Conservation (phyloP, 768 basidiomycete genomes). For the Hypsizygus marmoreus region DNA sequence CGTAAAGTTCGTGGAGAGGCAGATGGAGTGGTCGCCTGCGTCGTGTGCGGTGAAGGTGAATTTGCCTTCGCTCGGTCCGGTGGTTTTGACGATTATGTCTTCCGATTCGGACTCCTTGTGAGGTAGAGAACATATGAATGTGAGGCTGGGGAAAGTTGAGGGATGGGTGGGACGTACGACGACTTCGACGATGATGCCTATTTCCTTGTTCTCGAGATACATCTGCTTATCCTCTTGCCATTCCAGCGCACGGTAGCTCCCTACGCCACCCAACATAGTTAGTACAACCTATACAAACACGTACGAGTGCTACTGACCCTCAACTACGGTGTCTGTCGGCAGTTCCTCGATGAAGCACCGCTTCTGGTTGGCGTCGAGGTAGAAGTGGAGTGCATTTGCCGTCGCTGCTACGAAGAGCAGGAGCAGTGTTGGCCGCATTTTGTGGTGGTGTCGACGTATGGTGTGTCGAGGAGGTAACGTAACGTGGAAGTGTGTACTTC, state of each 20-base stretch:
- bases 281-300: too few relatives aligned
- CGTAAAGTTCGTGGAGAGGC: constrained; percentile 90
- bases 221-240: constrained; percentile 75
- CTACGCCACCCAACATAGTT: too few relatives aligned
- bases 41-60: constrained; percentile 99
- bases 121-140: neutral
- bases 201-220: constrained; percentile 71
- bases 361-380: constrained; percentile 91
- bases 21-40: constrained; percentile 96
- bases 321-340: constrained; percentile 92
- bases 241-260: constrained; percentile 90
- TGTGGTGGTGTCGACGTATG: constrained; percentile 2
- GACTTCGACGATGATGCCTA: constrained; percentile 91
- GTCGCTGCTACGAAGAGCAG: constrained; percentile 41
- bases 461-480: neutral
- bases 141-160: neutral
- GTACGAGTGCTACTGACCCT: constrained; percentile 79
- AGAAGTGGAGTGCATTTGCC: constrained; percentile 88
- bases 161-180: constrained; percentile 55
- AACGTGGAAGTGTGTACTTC: constrained; percentile 3
- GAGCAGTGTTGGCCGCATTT: constrained; percentile 29
- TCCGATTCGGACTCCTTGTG: constrained; percentile 82
- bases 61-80: constrained; percentile 86
- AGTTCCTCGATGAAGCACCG: constrained; percentile 97
- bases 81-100: constrained; percentile 82